Evolutionary conservation across 352 stramenopile genomes (phyloP).

Genomic region (Phytophthora vignae): DNA sequence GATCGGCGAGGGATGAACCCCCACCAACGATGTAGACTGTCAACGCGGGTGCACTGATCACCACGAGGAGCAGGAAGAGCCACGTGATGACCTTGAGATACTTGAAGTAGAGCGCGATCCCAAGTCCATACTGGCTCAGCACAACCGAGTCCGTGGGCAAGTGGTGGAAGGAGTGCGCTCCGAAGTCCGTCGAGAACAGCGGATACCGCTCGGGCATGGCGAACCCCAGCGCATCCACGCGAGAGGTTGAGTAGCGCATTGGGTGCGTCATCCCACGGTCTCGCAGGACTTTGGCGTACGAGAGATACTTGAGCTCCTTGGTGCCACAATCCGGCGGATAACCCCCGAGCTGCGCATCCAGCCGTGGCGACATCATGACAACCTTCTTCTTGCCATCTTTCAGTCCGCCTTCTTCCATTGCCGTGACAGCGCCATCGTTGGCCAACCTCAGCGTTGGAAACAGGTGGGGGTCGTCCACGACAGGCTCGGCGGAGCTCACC

Average conservation of each 20-base stretch:
- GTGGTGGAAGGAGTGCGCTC: slow-evolving; percentile 79
- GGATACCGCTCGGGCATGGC: slow-evolving; percentile 65
- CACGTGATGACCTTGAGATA: slow-evolving; percentile 89
- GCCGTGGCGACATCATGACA: slow-evolving; percentile 43
- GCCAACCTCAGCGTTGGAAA: slow-evolving; percentile 9
- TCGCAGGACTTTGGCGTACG: slow-evolving; percentile 77
- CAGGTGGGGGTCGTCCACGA: slow-evolving; percentile 25
- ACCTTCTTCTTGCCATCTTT: slow-evolving; percentile 22
- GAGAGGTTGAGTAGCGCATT: slow-evolving; percentile 74
- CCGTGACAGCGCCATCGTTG: slow-evolving; percentile 20
- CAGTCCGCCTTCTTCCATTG: slow-evolving; percentile 31
- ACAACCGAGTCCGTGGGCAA: slow-evolving; percentile 79
- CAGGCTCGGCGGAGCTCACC: slow-evolving; percentile 29
- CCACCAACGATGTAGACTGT: slow-evolving; percentile 75
- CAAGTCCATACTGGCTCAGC: slow-evolving; percentile 79
- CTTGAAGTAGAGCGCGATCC: slow-evolving; percentile 87
- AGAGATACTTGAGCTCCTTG: slow-evolving; percentile 78
- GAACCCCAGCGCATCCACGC: slow-evolving; percentile 63
- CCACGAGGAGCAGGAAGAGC: slow-evolving; percentile 81
- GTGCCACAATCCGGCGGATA: slow-evolving; percentile 85
- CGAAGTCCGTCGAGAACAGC: slow-evolving; percentile 71
- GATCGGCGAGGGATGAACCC: slow-evolving; percentile 60
- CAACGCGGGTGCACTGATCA: slow-evolving; percentile 68
- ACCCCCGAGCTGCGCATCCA: slow-evolving; percentile 70
- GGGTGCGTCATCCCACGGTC: slow-evolving; percentile 76